phyloP scores from a whole-genome alignment of 163 green algal species.

The Volvox carteri region DNA sequence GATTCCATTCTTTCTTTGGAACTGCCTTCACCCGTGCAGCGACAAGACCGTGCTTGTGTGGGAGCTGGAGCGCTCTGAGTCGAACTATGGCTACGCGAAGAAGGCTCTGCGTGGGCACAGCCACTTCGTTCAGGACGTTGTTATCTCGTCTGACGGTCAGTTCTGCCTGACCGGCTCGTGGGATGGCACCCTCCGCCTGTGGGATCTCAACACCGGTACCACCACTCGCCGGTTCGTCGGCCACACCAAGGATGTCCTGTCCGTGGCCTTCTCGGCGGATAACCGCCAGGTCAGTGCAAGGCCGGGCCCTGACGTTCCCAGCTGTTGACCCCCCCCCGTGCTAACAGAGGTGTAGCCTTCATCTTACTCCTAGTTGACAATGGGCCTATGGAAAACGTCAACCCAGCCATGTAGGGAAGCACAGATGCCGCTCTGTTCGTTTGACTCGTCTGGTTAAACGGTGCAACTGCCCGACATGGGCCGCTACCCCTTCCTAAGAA shows the following conservation, averaged over 20 bases:
- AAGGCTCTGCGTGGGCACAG: slow-evolving; percentile 91
- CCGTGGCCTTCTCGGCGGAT: slow-evolving; percentile 98
- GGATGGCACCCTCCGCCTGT: slow-evolving; percentile 99
- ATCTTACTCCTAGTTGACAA: too few species aligned
- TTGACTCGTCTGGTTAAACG: too few species aligned
- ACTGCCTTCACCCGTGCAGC: too few species aligned
- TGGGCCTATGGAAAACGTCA: too few species aligned
- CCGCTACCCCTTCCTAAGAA: too few species aligned
- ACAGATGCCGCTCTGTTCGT: too few species aligned
- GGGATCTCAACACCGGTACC: slow-evolving; percentile 97
- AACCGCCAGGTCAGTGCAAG: slow-evolving; percentile 93
- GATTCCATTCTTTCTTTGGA: too few species aligned
- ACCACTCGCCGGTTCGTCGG: slow-evolving; percentile 98
- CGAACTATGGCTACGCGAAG: slow-evolving; percentile 89
- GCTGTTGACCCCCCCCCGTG: too few species aligned
- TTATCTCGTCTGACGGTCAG: slow-evolving; percentile 98
- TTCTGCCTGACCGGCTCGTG: slow-evolving; percentile 98
- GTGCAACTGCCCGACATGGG: too few species aligned
- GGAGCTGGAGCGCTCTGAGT: slow-evolving; percentile 91
- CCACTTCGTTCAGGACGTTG: slow-evolving; percentile 98
- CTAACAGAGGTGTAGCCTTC: too few species aligned
- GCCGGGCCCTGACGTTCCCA: too few species aligned
- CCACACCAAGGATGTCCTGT: slow-evolving; percentile 99
- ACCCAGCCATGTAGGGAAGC: too few species aligned
- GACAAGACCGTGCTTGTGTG: slow-evolving; percentile 99